Percentiles rank a stretch among this genome's conserved stretches.
phyloP scores from a whole-genome alignment of 257 asterid species.

The Paraleonurus japonicus region DNA sequence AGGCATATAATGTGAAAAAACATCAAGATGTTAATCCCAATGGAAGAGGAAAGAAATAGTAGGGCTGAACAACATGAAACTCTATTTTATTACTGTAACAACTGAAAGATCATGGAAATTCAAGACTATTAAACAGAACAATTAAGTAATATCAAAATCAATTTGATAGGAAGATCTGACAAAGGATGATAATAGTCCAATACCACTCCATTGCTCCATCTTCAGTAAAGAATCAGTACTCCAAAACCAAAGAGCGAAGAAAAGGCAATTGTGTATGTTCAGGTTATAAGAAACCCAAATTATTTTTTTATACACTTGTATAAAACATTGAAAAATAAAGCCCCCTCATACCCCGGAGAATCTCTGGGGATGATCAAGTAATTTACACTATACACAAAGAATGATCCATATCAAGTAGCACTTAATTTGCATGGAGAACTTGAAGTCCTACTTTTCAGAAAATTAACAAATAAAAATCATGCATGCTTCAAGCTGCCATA shows the following conservation, averaged over 20 bases:
- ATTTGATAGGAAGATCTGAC: slow-evolving; percentile 5
- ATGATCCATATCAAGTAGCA: not conserved
- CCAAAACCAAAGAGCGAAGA: not conserved
- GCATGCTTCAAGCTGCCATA: not conserved
- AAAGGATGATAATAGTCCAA: slow-evolving; percentile 4
- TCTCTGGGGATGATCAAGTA: not conserved
- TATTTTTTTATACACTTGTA: not conserved
- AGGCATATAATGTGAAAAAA: not conserved
- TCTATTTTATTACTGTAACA: slow-evolving; percentile 6
- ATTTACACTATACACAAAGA: not conserved
- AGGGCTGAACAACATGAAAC: slow-evolving; percentile 11
- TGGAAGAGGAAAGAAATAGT: slow-evolving; percentile 3
- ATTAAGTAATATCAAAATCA: slow-evolving; percentile 5
- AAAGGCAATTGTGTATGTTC: not conserved
- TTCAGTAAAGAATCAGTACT: slow-evolving; percentile 13
- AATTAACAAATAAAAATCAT: not conserved
- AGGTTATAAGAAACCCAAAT: slow-evolving; percentile 8
- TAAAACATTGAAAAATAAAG: not conserved
- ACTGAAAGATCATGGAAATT: not conserved
- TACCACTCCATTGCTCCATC: slow-evolving; percentile 3
- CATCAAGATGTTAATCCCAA: slow-evolving; percentile 19
- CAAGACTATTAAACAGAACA: slow-evolving; percentile 9
- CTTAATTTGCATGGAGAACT: not conserved
- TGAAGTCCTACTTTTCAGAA: not conserved
- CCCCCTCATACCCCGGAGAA: not conserved